Base-by-base conservation (phyloP, 257 asterid species). In the Verbascum thapsus region DNA sequence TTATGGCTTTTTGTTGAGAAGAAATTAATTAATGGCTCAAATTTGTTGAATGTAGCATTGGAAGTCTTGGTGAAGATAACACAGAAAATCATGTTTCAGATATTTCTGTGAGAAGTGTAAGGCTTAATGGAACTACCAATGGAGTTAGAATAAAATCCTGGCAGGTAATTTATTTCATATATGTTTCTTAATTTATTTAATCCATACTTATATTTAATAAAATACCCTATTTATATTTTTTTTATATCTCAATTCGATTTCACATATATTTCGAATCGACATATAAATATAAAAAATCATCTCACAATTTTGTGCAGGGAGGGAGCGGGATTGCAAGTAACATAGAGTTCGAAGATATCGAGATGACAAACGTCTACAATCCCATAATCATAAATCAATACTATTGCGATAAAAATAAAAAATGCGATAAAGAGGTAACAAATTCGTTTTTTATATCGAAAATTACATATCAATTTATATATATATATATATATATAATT, bases 91-190 rank as follows among this genome's bases (percentile, higher is more conserved):
- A 37, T 47, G 99, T 92, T 34, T 85, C 96, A 47, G 77, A 82
- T 65, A 67, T 92, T 56, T 44, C 30, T 18, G 97, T 92, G 39
- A 81, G 73, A 59, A 72, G 85, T 48, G 96, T 73, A 23, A 78
- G 32, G 53, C 37, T 94, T 13, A 65, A 66, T 13, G 96, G 94
- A 72, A 84, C 99, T 18, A 88, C 86, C 1, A 89, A 94, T 75
- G 99, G 99, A 64, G 86, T 84, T 9, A 72, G 99, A 76, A 94
- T 94, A 35, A 94, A 94, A 78, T 85, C 88, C 49, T 94, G 99
- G 99, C 95, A 87, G 99, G 99, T 81, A 71, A 53, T 18, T 35
- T 26, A 26, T 1, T 26, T 26, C 32, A n/a, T n/a, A n/a, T n/a
- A n/a, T n/a, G n/a, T n/a, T n/a, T n/a, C n/a, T n/a, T n/a, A n/a